phyloP scores from a whole-genome alignment of 768 basidiomycete species.

The Gloeopeniophorella convolvens region DNA sequence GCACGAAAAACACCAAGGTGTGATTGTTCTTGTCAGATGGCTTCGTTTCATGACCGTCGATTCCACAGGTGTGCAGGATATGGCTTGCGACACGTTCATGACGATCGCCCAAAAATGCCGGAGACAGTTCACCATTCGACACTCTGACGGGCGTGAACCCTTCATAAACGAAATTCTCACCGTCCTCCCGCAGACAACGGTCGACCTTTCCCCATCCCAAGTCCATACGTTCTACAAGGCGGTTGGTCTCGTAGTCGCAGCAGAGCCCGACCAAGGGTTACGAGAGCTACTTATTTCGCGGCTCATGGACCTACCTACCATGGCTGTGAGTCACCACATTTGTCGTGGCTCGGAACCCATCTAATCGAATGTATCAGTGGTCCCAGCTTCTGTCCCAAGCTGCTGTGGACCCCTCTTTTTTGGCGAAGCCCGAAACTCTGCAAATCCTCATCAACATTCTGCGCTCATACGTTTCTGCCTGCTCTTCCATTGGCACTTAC shows the following conservation, averaged over 20 bases:
- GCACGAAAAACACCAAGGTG: slow-evolving; percentile 99
- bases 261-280: slow-evolving; percentile 94
- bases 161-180: slow-evolving; percentile 97
- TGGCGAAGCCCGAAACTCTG: slow-evolving; percentile 87
- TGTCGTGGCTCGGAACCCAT: neutral
- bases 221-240: slow-evolving; percentile 99
- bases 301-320: slow-evolving; percentile 96
- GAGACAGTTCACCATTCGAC: slow-evolving; percentile 97
- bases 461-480: slow-evolving; percentile 97
- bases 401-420: slow-evolving; percentile 83
- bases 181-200: slow-evolving; percentile 85
- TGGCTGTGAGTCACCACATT: slow-evolving; percentile 44
- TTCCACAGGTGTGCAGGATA: slow-evolving; percentile 99
- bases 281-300: slow-evolving; percentile 94
- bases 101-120: slow-evolving; percentile 99
- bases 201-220: slow-evolving; percentile 91
- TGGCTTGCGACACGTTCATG: slow-evolving; percentile 99
- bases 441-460: slow-evolving; percentile 95
- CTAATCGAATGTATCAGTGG: slow-evolving; percentile 55
- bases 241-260: slow-evolving; percentile 98
- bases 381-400: slow-evolving; percentile 96
- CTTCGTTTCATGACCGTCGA: no score
- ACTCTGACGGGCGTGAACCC: slow-evolving; percentile 93
- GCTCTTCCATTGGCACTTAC: slow-evolving; percentile 93
- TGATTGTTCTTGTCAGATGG: no score